Conservation (phyloP, 352 stramenopile species). For the Globisporangium spiculum region DNA sequence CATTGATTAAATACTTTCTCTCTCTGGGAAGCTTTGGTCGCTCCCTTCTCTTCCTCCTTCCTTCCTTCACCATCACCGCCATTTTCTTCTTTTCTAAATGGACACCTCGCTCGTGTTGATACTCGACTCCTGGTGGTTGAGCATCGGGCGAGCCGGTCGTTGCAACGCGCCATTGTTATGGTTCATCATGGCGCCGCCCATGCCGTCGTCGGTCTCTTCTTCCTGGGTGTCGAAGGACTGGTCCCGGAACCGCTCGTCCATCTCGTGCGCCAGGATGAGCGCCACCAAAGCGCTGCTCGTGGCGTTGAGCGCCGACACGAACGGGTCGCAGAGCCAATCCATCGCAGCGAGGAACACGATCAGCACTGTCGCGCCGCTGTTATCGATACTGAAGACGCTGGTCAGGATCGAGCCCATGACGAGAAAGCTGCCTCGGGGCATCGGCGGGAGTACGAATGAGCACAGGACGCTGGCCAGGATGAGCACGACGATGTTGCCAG, state of each 20-base stretch:
- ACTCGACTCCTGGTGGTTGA: conserved; percentile 15
- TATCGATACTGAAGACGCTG: conserved; percentile 40
- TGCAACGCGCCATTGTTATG: not conserved
- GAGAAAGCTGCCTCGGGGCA: conserved; percentile 35
- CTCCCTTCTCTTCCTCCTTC: not conserved
- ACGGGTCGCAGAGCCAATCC: conserved; percentile 56
- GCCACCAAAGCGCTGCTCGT: conserved; percentile 48
- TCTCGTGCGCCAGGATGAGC: conserved; percentile 46
- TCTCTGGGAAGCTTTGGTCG: not conserved
- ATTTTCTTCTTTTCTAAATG: conserved; percentile 10
- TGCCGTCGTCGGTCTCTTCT: conserved; percentile 29
- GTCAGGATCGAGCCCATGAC: conserved; percentile 41
- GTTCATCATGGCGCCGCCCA: conserved; percentile 2
- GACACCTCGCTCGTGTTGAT: conserved; percentile 14
- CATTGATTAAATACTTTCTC: conserved; percentile 3
- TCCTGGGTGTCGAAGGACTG: conserved; percentile 30
- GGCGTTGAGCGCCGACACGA: conserved; percentile 53
- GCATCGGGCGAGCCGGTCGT: not conserved
- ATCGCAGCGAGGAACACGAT: conserved; percentile 41
- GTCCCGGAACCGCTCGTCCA: conserved; percentile 37
- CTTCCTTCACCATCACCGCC: not conserved
- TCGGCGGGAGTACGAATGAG: conserved; percentile 34
- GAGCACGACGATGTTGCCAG: conserved; percentile 27
- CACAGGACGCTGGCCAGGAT: conserved; percentile 38
- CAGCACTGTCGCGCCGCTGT: conserved; percentile 25